Conservation (phyloP, 2,329 filamentous ascomycete species). For the Fusarium kyushuense region DNA sequence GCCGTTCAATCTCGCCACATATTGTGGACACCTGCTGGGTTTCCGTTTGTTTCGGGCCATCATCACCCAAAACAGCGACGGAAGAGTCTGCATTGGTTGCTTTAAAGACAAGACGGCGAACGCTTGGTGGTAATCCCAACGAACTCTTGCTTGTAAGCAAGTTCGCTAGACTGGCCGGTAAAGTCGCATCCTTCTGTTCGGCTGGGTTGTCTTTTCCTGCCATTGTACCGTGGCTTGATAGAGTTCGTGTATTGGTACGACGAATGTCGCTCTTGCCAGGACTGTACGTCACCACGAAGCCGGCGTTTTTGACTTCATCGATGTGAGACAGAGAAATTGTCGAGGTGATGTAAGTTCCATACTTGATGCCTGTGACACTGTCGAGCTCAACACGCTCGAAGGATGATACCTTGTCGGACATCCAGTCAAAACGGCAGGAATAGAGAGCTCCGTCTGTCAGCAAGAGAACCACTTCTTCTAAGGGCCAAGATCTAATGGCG, state of each 20-base stretch:
- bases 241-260: slow-evolving; percentile 85
- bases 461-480: slow-evolving; percentile 90
- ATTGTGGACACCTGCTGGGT: slow-evolving; percentile 71
- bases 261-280: slow-evolving; percentile 77
- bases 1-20: slow-evolving; percentile 80
- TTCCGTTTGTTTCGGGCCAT: slow-evolving; percentile 62
- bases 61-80: slow-evolving; percentile 63
- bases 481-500: slow-evolving; percentile 75
- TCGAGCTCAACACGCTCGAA: slow-evolving; percentile 88
- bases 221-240: slow-evolving; percentile 66
- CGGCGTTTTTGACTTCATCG: slow-evolving; percentile 84
- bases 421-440: slow-evolving; percentile 93
- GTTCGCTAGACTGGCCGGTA: slow-evolving; percentile 55
- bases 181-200: slow-evolving; percentile 39
- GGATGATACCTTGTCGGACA: slow-evolving; percentile 90
- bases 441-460: slow-evolving; percentile 89
- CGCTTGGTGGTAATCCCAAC: slow-evolving; percentile 12
- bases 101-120: slow-evolving; percentile 38
- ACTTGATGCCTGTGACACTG: slow-evolving; percentile 78
- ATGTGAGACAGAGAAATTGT: slow-evolving; percentile 82
- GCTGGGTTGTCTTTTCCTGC: slow-evolving; percentile 43
- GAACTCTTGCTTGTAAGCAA: slow-evolving; percentile 57
- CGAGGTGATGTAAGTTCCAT: slow-evolving; percentile 91
- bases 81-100: slow-evolving; percentile 62
- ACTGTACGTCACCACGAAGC: slow-evolving; percentile 82